Conservation (phyloP, 164 flowering plant genomes). For the Piper betle region DNA sequence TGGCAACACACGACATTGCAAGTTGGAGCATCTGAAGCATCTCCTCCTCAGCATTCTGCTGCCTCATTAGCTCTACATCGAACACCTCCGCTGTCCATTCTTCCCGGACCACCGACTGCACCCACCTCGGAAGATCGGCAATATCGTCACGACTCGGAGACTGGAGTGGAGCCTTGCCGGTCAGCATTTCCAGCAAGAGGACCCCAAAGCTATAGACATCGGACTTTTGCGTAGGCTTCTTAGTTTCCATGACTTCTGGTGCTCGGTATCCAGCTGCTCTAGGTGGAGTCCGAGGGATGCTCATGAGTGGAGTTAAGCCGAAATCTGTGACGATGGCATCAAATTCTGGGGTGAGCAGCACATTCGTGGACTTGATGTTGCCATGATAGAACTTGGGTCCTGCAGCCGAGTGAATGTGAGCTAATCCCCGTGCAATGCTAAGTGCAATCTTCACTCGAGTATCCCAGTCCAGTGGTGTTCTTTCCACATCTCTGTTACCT, state of each 20-base stretch:
- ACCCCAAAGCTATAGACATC: slow-evolving; percentile 90
- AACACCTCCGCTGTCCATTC: slow-evolving; percentile 90
- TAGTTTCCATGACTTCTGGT: slow-evolving; percentile 75
- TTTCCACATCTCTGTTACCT: slow-evolving; percentile 67
- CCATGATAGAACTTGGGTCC: slow-evolving; percentile 58
- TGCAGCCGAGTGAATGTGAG: slow-evolving; percentile 50
- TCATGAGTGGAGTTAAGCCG: slow-evolving; percentile 68
- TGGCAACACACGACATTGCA: slow-evolving; percentile 46
- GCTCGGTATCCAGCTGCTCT: slow-evolving; percentile 71
- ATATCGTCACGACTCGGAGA: slow-evolving; percentile 65
- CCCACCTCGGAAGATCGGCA: slow-evolving; percentile 88
- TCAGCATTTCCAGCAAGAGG: slow-evolving; percentile 68
- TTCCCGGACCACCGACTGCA: slow-evolving; percentile 65
- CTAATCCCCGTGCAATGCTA: slow-evolving; percentile 68
- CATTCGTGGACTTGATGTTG: slow-evolving; percentile 71
- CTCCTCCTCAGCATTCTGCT: slow-evolving; percentile 63
- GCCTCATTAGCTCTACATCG: slow-evolving; percentile 62
- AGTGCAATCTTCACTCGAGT: slow-evolving; percentile 52
- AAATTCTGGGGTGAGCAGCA: slow-evolving; percentile 51
- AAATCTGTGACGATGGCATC: slow-evolving; percentile 65
- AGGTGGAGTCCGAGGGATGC: slow-evolving; percentile 45
- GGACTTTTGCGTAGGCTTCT: slow-evolving; percentile 67
- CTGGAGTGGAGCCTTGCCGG: slow-evolving; percentile 76
- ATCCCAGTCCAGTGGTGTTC: slow-evolving; percentile 73
- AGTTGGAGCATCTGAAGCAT: slow-evolving; percentile 84